These are phyloP conservation scores for Colletotrichum sp. DNA, from an alignment of 2,329 filamentous ascomycete species.

Conservation along the genomic window DNA sequence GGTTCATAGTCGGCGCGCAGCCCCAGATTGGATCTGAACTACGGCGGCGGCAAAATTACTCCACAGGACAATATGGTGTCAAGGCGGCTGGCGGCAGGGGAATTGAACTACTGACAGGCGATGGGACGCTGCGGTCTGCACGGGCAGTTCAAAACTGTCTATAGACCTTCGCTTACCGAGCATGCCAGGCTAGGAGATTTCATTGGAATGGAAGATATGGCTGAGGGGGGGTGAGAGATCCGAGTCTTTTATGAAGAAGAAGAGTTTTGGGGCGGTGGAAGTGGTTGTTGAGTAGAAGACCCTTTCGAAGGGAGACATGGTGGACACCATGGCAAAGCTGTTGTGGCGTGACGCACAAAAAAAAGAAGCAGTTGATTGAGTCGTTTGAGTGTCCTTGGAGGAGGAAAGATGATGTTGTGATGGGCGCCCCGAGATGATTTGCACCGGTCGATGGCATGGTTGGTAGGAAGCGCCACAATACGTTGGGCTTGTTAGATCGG, in stretches of 20 bases:
- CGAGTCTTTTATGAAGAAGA: slow-evolving; percentile 20
- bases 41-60: not conserved
- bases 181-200: not conserved
- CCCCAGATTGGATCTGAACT: not conserved
- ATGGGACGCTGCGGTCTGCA: not conserved
- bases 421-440: slow-evolving; percentile 4
- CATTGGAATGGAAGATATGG: slow-evolving; percentile 2
- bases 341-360: slow-evolving; percentile 22
- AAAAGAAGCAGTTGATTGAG: slow-evolving; percentile 17
- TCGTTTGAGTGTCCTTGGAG: slow-evolving; percentile 2
- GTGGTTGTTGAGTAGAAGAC: slow-evolving; percentile 24
- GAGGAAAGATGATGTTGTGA: slow-evolving; percentile 17
- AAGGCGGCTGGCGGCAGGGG: not conserved
- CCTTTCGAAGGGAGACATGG: slow-evolving; percentile 19
- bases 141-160: not conserved
- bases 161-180: not conserved
- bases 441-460: not conserved
- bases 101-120: not conserved
- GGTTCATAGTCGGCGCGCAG: not conserved
- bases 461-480: not conserved
- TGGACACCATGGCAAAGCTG: slow-evolving; percentile 20
- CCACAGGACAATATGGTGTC: not conserved
- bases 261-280: slow-evolving; percentile 24
- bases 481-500: not conserved
- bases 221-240: slow-evolving; percentile 14